Percentiles rank a stretch among this genome's conserved stretches.
phyloP scores from a whole-genome alignment of 2,329 filamentous ascomycete species.

The Colletotrichum liaoningense region DNA sequence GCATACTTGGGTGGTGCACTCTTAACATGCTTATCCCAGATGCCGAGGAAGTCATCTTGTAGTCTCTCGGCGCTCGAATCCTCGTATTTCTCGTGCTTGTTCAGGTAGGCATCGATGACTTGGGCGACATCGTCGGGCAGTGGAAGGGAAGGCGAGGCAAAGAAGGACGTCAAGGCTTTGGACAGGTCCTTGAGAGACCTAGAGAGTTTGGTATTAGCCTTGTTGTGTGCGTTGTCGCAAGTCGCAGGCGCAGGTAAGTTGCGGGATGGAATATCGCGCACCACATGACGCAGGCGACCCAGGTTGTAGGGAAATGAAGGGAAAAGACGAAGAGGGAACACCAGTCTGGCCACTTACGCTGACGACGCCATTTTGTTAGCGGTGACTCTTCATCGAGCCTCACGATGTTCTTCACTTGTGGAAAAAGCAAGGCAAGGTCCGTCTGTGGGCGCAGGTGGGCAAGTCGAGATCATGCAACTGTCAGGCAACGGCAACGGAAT shows the following conservation, averaged over 20 bases:
- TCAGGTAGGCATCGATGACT: slow-evolving; percentile 74
- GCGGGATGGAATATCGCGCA: slow-evolving; percentile 29
- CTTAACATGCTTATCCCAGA: slow-evolving; percentile 74
- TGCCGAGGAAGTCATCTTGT: slow-evolving; percentile 76
- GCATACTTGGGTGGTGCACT: slow-evolving; percentile 67
- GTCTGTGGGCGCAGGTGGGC: slow-evolving; percentile 6
- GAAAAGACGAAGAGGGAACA: background rate
- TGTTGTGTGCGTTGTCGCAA: background rate
- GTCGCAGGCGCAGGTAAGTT: slow-evolving; percentile 2
- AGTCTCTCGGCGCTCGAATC: slow-evolving; percentile 76
- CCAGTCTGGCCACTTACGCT: slow-evolving; percentile 39
- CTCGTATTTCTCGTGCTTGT: slow-evolving; percentile 75
- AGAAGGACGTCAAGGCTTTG: slow-evolving; percentile 65
- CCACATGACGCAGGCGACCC: slow-evolving; percentile 6
- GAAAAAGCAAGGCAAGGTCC: slow-evolving; percentile 17
- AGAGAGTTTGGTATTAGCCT: slow-evolving; percentile 15
- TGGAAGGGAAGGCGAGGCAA: slow-evolving; percentile 62
- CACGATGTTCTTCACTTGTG: slow-evolving; percentile 14
- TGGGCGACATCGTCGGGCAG: slow-evolving; percentile 74
- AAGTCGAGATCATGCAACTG: slow-evolving; percentile 30
- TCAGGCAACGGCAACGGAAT: slow-evolving; percentile 34
- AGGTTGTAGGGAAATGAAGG: background rate
- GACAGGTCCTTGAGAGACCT: slow-evolving; percentile 71
- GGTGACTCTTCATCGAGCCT: slow-evolving; percentile 32
- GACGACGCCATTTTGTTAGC: slow-evolving; percentile 41